phyloP scores from a whole-genome alignment of 108 stramenopile species.

The Nitzschia sp. region DNA sequence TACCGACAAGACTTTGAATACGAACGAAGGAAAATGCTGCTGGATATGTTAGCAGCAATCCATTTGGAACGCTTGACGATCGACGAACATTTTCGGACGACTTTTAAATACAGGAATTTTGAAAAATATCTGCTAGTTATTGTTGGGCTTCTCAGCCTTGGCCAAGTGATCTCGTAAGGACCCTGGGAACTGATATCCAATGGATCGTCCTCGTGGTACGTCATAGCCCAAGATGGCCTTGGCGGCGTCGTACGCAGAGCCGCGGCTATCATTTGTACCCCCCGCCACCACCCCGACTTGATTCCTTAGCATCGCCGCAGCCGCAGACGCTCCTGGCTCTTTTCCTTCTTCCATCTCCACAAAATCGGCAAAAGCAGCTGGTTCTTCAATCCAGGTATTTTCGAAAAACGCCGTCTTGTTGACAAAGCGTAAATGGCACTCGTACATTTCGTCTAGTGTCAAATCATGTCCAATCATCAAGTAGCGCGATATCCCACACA shows the following conservation, averaged over 20 bases:
- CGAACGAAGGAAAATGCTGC: slow-evolving; percentile 41
- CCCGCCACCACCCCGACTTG: background rate
- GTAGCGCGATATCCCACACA: background rate
- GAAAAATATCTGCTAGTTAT: no score
- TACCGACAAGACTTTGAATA: slow-evolving; percentile 44
- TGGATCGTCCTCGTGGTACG: background rate
- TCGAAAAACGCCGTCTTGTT: slow-evolving; percentile 1
- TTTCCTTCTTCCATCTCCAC: background rate
- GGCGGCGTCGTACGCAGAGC: background rate
- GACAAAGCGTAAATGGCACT: slow-evolving; percentile 10
- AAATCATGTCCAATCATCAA: slow-evolving; percentile 31
- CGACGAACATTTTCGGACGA: no score
- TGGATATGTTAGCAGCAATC: slow-evolving; percentile 37
- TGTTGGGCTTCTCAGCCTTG: no score
- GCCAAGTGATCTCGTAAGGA: background rate
- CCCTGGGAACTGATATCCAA: slow-evolving; percentile 5
- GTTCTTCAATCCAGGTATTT: slow-evolving; percentile 19
- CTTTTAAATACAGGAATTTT: no score
- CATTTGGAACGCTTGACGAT: no score
- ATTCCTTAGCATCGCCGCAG: background rate
- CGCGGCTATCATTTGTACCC: background rate
- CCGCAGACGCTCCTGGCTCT: background rate
- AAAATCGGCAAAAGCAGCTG: background rate
- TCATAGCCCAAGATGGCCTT: background rate
- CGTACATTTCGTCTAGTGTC: slow-evolving; percentile 13